Percentiles rank a stretch among this genome's conserved stretches.
These are phyloP conservation scores for Verticillium klebahnii DNA, from an alignment of 2,329 filamentous ascomycete species.

Conservation along the genomic window DNA sequence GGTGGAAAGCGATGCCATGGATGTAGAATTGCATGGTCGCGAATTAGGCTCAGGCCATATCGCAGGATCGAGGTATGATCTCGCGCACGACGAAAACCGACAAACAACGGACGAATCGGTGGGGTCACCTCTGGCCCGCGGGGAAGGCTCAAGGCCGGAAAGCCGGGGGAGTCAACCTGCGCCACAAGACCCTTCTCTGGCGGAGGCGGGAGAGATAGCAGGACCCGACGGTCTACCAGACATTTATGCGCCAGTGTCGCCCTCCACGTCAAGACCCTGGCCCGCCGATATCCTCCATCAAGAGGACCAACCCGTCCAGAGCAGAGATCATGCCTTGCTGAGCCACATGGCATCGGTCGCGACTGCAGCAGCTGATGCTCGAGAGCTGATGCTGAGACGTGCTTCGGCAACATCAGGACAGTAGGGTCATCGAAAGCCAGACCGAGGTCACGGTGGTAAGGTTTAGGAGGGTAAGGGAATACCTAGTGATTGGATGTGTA, in stretches of 20 bases:
- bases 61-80: conserved; percentile 13
- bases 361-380: conserved; percentile 19
- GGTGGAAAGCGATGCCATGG: conserved; percentile 21
- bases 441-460: too few species aligned
- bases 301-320: conserved; percentile 9
- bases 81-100: conserved; percentile 7
- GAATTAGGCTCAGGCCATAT: conserved; percentile 11
- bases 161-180: conserved; percentile 2
- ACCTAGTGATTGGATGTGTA: too few species aligned
- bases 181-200: neutral
- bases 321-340: conserved; percentile 20
- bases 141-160: conserved; percentile 8
- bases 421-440: neutral
- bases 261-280: conserved; percentile 7
- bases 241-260: conserved; percentile 5
- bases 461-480: too few species aligned
- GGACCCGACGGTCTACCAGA: neutral
- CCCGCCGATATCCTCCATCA: conserved; percentile 7
- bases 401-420: conserved; percentile 6
- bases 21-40: conserved; percentile 22
- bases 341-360: conserved; percentile 28
- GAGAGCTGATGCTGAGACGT: conserved; percentile 5
- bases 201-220: neutral
- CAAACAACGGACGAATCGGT: neutral
- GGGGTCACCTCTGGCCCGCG: neutral